phyloP scores from a whole-genome alignment of 192 early-diverging fungal species.

The Coemansia sp. region DNA sequence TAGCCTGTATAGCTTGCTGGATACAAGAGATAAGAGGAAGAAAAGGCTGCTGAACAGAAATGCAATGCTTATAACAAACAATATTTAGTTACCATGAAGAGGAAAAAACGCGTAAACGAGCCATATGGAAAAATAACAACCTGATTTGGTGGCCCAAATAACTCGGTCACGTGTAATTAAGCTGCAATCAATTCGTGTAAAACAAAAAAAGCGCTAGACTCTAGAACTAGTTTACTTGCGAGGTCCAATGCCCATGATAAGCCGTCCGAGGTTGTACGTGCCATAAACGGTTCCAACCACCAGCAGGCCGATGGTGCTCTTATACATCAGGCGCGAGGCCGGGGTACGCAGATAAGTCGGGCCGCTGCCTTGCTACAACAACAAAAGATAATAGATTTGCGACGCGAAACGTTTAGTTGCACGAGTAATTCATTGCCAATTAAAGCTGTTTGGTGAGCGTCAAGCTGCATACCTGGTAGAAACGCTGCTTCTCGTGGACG shows the following conservation, averaged over 20 bases:
- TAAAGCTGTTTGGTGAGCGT: neutral
- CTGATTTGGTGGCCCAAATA: no score
- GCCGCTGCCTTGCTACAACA: conserved; percentile 38
- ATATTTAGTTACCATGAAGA: no score
- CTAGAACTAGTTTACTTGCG: conserved; percentile 9
- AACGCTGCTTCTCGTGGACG: conserved; percentile 53
- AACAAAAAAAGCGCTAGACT: conserved; percentile 2
- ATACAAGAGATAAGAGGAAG: no score
- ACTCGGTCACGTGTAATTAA: no score
- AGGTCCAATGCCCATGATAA: conserved; percentile 36
- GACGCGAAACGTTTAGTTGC: no score
- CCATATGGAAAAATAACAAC: no score
- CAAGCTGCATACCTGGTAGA: conserved; percentile 47
- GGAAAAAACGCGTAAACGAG: no score
- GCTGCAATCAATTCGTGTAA: neutral
- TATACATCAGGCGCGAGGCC: conserved; percentile 23
- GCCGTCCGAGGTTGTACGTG: conserved; percentile 26
- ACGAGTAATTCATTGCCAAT: neutral
- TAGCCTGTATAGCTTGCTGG: no score
- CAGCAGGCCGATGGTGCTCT: conserved; percentile 23
- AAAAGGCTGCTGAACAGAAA: no score
- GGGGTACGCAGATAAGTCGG: conserved; percentile 50
- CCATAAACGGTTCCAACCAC: conserved; percentile 21
- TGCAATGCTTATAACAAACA: no score
- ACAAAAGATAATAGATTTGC: conserved; percentile 5